Evolutionary conservation across 1,284 basidiomycete genomes (phyloP).

Genomic region (Apiotrichum sp.): DNA sequence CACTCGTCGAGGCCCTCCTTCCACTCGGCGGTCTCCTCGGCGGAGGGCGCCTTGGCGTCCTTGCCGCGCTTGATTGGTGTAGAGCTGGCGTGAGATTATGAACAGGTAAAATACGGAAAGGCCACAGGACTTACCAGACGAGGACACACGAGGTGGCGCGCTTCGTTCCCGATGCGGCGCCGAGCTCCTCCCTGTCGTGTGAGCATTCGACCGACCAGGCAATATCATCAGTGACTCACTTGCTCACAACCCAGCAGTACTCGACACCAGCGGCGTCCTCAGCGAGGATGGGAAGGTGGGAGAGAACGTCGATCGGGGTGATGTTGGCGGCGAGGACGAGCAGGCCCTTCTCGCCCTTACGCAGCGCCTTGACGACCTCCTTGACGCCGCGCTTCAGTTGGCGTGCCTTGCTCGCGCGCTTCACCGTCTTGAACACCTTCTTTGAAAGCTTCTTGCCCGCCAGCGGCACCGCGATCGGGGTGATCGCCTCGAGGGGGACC

Average conservation of each 20-base stretch:
- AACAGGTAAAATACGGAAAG: not conserved
- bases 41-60: conserved; percentile 52
- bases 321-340: conserved; percentile 95
- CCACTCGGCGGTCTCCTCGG: conserved; percentile 58
- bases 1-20: conserved; percentile 64
- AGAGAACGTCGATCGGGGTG: conserved; percentile 95
- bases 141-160: conserved; percentile 97
- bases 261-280: conserved; percentile 86
- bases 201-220: conserved; percentile 23
- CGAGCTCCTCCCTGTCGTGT: conserved; percentile 75
- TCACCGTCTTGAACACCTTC: conserved; percentile 86
- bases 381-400: conserved; percentile 94
- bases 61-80: conserved; percentile 36
- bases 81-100: conserved; percentile 23
- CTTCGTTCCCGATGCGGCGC: conserved; percentile 92
- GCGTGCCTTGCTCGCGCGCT: conserved; percentile 84
- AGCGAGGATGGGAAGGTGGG: conserved; percentile 87
- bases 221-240: conserved; percentile 25
- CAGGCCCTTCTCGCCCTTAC: conserved; percentile 91
- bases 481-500: conserved; percentile 74
- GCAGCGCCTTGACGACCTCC: conserved; percentile 90
- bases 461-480: conserved; percentile 81
- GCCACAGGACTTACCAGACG: conserved; percentile 51
- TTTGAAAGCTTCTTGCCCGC: conserved; percentile 87
- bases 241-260: conserved; percentile 60